phyloP scores from a whole-genome alignment of 345 rosid genomes.

The Citrus australasica region DNA sequence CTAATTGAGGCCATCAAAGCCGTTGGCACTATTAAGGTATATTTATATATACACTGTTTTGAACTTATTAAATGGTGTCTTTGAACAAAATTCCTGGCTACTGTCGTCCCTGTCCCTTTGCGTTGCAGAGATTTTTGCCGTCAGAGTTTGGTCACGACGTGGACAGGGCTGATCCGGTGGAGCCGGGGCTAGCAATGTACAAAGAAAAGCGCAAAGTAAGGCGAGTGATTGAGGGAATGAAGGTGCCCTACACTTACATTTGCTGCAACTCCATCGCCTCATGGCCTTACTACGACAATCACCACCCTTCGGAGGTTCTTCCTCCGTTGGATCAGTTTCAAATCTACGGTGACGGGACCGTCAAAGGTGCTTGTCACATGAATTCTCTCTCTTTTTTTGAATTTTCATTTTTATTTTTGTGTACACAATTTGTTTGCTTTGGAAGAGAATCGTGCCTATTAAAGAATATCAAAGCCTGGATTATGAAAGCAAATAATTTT shows the following conservation, averaged over 20 bases:
- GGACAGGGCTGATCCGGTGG: constrained; percentile 57
- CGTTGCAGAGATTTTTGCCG: constrained; percentile 57
- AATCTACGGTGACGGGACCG: constrained; percentile 67
- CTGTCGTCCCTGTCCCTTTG: too few relatives aligned
- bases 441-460: too few relatives aligned
- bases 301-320: constrained; percentile 53
- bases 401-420: background rate
- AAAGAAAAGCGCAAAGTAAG: constrained; percentile 44
- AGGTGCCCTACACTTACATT: constrained; percentile 53
- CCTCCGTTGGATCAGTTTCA: constrained; percentile 63
- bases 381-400: too few relatives aligned
- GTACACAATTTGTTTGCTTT: too few relatives aligned
- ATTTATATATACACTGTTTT: background rate
- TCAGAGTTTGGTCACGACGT: constrained; percentile 81
- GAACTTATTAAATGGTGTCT: background rate
- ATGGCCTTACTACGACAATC: constrained; percentile 69
- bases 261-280: constrained; percentile 81
- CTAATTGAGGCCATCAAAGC: constrained; percentile 51
- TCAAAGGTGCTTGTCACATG: constrained; percentile 38
- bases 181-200: constrained; percentile 59
- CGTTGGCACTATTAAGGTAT: constrained; percentile 59
- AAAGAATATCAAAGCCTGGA: too few relatives aligned
- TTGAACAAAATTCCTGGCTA: background rate
- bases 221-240: constrained; percentile 34
- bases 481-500: too few relatives aligned